Conservation (phyloP, 768 basidiomycete species). For the Dentipellis fragilis region DNA sequence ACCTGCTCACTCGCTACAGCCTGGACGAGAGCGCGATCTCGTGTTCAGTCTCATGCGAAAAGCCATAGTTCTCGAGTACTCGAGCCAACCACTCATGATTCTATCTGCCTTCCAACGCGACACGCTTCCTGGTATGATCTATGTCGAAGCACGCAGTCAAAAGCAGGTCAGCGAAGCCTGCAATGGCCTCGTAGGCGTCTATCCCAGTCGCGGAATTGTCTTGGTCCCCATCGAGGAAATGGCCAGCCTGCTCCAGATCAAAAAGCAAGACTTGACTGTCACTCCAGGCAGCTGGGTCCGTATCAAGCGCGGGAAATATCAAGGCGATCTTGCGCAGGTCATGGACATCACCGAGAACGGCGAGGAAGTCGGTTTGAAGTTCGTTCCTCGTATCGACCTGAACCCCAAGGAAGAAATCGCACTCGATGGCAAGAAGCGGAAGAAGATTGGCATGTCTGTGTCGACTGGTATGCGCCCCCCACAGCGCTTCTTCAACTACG, state of each 20-base stretch:
- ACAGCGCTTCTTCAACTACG: conserved; percentile 86
- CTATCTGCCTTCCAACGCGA: conserved; percentile 93
- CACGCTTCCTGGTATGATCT: conserved; percentile 91
- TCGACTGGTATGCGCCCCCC: conserved; percentile 65
- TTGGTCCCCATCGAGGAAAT: conserved; percentile 96
- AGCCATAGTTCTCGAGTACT: conserved; percentile 75
- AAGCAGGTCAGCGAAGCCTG: conserved; percentile 80
- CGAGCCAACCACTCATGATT: conserved; percentile 71
- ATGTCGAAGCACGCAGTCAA: conserved; percentile 86
- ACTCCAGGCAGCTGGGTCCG: conserved; percentile 91
- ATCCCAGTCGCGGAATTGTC: conserved; percentile 67
- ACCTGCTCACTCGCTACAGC: conserved; percentile 30
- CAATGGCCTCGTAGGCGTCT: conserved; percentile 88
- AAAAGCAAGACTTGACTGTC: conserved; percentile 83
- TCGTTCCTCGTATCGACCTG: conserved; percentile 96
- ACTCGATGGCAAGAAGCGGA: conserved; percentile 66
- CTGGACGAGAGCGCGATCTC: conserved; percentile 86
- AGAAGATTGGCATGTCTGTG: conserved; percentile 45
- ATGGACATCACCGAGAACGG: conserved; percentile 89
- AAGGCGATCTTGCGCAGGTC: conserved; percentile 92
- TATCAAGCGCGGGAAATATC: conserved; percentile 86
- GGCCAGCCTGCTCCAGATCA: conserved; percentile 92
- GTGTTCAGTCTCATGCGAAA: conserved; percentile 94
- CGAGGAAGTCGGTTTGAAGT: conserved; percentile 86
- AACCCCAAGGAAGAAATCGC: conserved; percentile 75